These are phyloP conservation scores for Podaxis mareebaensis DNA, from an alignment of 768 basidiomycete genomes.

Conservation along the genomic window DNA sequence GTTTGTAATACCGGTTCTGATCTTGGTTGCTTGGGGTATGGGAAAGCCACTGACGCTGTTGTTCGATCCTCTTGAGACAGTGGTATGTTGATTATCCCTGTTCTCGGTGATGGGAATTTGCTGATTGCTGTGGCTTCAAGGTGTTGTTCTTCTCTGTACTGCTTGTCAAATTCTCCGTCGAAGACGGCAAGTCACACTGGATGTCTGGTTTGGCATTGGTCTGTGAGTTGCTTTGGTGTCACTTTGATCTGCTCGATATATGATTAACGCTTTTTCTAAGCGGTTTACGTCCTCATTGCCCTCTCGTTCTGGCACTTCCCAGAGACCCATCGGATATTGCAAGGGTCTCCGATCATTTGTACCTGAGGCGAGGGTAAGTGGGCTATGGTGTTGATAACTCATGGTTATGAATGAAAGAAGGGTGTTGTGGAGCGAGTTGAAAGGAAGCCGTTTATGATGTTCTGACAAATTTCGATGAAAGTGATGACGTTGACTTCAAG, in stretches of 20 bases:
- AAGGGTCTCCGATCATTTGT: constrained; percentile 33
- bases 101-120: background rate
- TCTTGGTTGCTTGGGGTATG: constrained; percentile 41
- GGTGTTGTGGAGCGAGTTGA: background rate
- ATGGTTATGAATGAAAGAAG: constrained; percentile 5
- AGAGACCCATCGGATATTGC: constrained; percentile 32
- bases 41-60: constrained; percentile 39
- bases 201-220: constrained; percentile 42
- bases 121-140: constrained; percentile 18
- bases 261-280: constrained; percentile 19
- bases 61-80: constrained; percentile 40
- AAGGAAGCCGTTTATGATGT: background rate
- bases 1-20: constrained; percentile 40
- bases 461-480: background rate
- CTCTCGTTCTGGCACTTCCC: constrained; percentile 43
- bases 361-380: background rate
- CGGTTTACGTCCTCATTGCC: constrained; percentile 37
- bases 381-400: background rate
- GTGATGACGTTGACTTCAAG: background rate
- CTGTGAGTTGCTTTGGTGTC: constrained; percentile 24
- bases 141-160: constrained; percentile 41
- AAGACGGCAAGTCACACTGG: constrained; percentile 50
- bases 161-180: constrained; percentile 45
- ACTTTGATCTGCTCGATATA: background rate
- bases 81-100: constrained; percentile 25